Percentiles rank a stretch among this genome's conserved stretches.
Conservation (phyloP, 169 alveolate genomes). For the Miamiensis avidus region DNA sequence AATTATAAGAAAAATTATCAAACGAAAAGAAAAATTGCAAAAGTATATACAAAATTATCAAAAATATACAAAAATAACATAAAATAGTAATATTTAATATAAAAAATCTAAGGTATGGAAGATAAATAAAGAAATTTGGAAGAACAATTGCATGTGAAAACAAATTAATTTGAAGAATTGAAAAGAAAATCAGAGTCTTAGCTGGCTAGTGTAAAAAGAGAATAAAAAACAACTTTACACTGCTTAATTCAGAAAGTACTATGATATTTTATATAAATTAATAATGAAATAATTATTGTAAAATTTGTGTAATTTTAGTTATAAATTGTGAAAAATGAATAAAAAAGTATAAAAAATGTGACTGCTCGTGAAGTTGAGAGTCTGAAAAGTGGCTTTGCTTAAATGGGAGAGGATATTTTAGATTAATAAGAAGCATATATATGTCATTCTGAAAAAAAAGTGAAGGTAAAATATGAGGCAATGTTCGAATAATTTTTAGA, state of each 20-base stretch:
- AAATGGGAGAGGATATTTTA: neutral
- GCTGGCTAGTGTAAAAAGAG: neutral
- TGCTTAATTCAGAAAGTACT: neutral
- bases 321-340: neutral
- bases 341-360: neutral
- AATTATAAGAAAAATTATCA: too few relatives aligned
- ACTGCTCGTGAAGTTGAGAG: neutral
- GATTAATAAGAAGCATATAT: neutral
- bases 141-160: neutral
- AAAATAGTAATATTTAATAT: too few relatives aligned
- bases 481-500: neutral
- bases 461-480: neutral
- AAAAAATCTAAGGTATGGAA: too few relatives aligned
- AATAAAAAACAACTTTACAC: neutral
- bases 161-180: neutral
- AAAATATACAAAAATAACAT: too few relatives aligned
- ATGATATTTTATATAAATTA: too few relatives aligned
- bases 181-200: neutral
- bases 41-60: too few relatives aligned
- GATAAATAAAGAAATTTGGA: too few relatives aligned
- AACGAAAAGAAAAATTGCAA: too few relatives aligned
- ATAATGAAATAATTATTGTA: too few relatives aligned
- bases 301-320: neutral
- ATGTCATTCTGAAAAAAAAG: neutral
- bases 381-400: neutral